Evolutionary conservation across 2,329 filamentous ascomycete species (phyloP).

Genomic region (Pyrenophora teres): DNA sequence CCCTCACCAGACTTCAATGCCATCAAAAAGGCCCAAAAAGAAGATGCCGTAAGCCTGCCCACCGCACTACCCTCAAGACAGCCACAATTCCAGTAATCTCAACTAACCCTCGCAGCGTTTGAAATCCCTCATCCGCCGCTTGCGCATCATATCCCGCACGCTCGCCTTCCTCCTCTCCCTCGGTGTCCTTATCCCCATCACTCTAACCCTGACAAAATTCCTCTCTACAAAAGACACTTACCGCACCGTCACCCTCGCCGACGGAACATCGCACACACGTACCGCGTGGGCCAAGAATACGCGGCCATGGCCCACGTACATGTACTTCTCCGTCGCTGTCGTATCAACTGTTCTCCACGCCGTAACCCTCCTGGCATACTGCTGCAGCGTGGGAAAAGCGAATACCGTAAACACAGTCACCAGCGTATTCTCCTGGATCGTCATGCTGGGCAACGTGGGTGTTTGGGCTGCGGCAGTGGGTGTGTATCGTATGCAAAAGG

Average conservation of each 20-base stretch:
- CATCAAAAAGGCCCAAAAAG: conserved; percentile 19
- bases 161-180: conserved; percentile 43
- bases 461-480: conserved; percentile 44
- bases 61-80: not conserved
- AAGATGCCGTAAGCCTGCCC: conserved; percentile 31
- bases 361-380: conserved; percentile 43
- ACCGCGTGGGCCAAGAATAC: conserved; percentile 48
- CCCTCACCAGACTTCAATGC: too few relatives aligned
- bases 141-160: conserved; percentile 45
- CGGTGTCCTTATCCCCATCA: conserved; percentile 43
- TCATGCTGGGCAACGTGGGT: conserved; percentile 41
- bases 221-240: conserved; percentile 40
- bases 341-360: conserved; percentile 43
- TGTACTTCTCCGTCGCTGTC: conserved; percentile 45
- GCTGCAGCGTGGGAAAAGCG: conserved; percentile 36
- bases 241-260: conserved; percentile 19
- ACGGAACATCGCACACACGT: conserved; percentile 32
- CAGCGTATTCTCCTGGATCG: conserved; percentile 34
- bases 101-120: conserved; percentile 30
- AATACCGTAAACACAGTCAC: conserved; percentile 39
- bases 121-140: conserved; percentile 46
- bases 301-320: conserved; percentile 48
- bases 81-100: not conserved
- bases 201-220: conserved; percentile 48
- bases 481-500: conserved; percentile 46